Conservation (phyloP, 2,329 filamentous ascomycete genomes). For the Trichoderma afroharzianum region DNA sequence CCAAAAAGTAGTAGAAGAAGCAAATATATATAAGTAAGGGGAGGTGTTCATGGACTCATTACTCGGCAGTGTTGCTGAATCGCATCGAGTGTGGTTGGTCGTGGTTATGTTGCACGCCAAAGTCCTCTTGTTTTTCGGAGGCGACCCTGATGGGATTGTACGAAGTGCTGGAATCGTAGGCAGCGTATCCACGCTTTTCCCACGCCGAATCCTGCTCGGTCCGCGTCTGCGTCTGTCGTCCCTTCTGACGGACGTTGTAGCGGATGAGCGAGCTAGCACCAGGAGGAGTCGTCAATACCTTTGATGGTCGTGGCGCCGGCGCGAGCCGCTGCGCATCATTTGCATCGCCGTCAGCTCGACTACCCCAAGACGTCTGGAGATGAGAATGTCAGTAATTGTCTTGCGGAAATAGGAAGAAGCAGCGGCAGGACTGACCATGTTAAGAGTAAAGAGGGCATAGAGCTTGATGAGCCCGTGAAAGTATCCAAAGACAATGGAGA, state of each 20-base stretch:
- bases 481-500: constrained; percentile 90
- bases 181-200: constrained; percentile 33
- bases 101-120: neutral
- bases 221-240: constrained; percentile 29
- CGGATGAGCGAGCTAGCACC: constrained; percentile 43
- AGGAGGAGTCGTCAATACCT: constrained; percentile 43
- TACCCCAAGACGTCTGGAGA: constrained; percentile 86
- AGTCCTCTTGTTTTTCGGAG: constrained; percentile 1
- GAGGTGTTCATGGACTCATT: constrained; percentile 12
- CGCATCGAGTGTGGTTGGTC: constrained; percentile 10
- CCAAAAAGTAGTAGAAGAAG: neutral
- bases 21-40: neutral
- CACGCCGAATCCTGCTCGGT: constrained; percentile 24
- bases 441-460: constrained; percentile 77
- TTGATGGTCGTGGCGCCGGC: constrained; percentile 40
- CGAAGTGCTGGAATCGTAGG: constrained; percentile 37
- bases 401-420: too few relatives aligned
- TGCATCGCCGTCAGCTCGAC: constrained; percentile 83
- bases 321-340: constrained; percentile 71
- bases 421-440: constrained; percentile 82
- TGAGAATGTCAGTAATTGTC: neutral
- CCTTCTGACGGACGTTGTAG: constrained; percentile 44
- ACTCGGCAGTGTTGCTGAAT: constrained; percentile 12
- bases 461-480: constrained; percentile 91
- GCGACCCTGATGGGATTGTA: constrained; percentile 31